phyloP scores from a whole-genome alignment of 768 basidiomycete genomes.

The Saitozyma sp. region DNA sequence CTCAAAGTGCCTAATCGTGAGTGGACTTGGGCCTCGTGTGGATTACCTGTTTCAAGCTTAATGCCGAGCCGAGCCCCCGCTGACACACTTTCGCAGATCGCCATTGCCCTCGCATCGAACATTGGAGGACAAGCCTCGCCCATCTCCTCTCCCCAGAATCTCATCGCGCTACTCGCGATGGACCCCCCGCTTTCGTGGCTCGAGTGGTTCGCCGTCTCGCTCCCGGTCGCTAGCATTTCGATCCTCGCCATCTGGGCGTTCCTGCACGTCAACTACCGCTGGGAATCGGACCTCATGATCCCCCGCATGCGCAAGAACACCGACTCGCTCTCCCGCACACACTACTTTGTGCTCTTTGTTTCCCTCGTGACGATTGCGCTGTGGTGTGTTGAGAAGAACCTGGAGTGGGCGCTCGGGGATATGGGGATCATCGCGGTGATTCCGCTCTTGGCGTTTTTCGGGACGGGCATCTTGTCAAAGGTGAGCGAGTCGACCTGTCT shows the following conservation, averaged over 20 bases:
- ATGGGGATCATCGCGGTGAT: constrained; percentile 97
- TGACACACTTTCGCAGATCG: constrained; percentile 61
- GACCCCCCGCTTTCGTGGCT: constrained; percentile 81
- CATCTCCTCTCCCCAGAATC: constrained; percentile 96
- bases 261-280: constrained; percentile 76
- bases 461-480: constrained; percentile 90
- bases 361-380: constrained; percentile 79
- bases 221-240: constrained; percentile 85
- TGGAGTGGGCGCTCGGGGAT: constrained; percentile 78
- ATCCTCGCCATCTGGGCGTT: constrained; percentile 89
- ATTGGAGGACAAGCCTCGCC: constrained; percentile 97
- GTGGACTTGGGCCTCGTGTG: constrained; percentile 43
- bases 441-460: constrained; percentile 90
- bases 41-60: too few relatives aligned
- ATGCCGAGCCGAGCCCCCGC: neutral
- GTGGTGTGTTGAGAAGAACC: constrained; percentile 82
- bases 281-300: constrained; percentile 68
- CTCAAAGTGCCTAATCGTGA: constrained; percentile 84
- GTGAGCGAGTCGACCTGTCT: constrained; percentile 54
- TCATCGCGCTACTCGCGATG: constrained; percentile 89
- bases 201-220: constrained; percentile 87
- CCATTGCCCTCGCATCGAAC: constrained; percentile 96
- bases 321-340: constrained; percentile 77
- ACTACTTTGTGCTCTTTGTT: constrained; percentile 85
- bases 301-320: constrained; percentile 77